Conservation (phyloP, 129 eudicot species). For the Silybum marianum region DNA sequence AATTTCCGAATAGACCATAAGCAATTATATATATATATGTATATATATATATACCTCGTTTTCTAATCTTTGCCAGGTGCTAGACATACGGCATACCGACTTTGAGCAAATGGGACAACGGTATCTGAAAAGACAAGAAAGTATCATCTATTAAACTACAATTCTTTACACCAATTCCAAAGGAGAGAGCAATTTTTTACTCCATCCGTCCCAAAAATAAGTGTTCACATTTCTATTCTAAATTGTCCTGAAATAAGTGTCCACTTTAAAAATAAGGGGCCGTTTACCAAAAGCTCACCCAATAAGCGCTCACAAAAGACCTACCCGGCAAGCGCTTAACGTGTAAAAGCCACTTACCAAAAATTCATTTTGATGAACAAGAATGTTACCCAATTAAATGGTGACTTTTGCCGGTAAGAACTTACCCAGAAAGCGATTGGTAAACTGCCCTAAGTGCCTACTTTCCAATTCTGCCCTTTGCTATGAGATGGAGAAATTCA, state of each 20-base stretch:
- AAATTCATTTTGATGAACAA: no score
- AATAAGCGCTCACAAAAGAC: no score
- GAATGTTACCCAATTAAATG: no score
- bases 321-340: no score
- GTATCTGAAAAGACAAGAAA: constrained; percentile 50
- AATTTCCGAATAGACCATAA: background rate
- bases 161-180: background rate
- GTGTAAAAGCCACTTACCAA: no score
- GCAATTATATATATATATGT: background rate
- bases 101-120: constrained; percentile 97
- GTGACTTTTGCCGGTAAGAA: no score
- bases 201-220: background rate
- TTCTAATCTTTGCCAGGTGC: constrained; percentile 71
- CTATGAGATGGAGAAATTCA: background rate
- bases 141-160: background rate
- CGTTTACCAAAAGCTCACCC: no score
- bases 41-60: constrained; percentile 51
- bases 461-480: background rate
- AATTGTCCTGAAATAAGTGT: background rate
- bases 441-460: background rate
- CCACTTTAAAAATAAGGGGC: background rate
- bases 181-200: background rate
- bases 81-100: constrained; percentile 53
- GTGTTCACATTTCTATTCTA: background rate
- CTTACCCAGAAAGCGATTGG: no score